These are phyloP conservation scores for Colletotrichum echinochloae DNA, from an alignment of 2,329 filamentous ascomycete genomes.

Conservation along the genomic window DNA sequence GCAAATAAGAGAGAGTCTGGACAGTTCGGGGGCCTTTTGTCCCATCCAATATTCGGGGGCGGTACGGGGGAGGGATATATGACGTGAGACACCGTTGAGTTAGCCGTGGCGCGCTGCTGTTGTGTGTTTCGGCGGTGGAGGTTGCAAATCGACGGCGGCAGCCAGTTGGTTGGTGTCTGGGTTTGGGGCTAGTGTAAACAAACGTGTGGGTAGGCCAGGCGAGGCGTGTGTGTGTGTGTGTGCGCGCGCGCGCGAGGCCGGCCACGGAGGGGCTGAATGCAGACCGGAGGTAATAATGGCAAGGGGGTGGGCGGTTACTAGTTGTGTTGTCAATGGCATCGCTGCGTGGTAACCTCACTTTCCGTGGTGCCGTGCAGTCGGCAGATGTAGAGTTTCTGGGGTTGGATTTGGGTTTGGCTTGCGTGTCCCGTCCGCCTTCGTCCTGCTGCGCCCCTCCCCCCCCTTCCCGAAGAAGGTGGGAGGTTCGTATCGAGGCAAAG, in stretches of 20 bases:
- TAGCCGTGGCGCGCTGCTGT: background rate
- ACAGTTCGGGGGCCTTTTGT: background rate
- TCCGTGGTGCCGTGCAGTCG: background rate
- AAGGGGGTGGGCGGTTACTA: background rate
- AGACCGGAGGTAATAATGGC: background rate
- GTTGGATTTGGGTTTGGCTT: background rate
- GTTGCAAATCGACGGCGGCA: background rate
- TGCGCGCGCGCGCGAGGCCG: background rate
- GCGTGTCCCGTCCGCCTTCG: background rate
- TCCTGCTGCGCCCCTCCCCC: background rate
- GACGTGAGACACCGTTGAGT: background rate
- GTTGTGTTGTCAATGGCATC: background rate
- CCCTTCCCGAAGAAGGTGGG: background rate
- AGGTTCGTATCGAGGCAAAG: background rate
- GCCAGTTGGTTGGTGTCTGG: background rate
- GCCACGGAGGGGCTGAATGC: background rate
- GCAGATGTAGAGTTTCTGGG: background rate
- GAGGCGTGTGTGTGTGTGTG: background rate
- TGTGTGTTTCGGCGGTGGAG: background rate
- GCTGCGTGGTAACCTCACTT: background rate
- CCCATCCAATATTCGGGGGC: background rate
- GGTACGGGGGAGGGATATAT: background rate
- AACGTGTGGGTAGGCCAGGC: background rate
- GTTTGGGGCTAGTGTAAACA: background rate
- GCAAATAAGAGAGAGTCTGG: background rate